phyloP scores from a whole-genome alignment of 164 flowering plant species.

The Magnolia kwangsiensis region DNA sequence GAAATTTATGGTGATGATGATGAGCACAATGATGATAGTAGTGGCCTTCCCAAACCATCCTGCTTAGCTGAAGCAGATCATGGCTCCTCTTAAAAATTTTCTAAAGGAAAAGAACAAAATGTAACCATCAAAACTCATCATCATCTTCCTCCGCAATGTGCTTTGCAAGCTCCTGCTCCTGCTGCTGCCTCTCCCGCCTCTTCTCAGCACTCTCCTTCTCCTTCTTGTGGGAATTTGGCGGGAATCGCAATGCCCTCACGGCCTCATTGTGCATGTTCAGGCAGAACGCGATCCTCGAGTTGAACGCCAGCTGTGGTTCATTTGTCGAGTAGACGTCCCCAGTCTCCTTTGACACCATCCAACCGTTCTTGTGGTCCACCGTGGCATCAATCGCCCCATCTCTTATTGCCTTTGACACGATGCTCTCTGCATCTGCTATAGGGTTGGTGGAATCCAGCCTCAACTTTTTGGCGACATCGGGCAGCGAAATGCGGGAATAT shows the following conservation, averaged over 20 bases:
- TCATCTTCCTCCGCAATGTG: conserved; percentile 98
- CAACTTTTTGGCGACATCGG: conserved; percentile 79
- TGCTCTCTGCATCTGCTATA: conserved; percentile 91
- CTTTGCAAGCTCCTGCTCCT: conserved; percentile 91
- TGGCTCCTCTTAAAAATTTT: not conserved
- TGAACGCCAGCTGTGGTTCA: conserved; percentile 82
- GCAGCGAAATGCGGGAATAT: conserved; percentile 81
- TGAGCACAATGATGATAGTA: too few species aligned
- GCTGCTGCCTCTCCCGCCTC: conserved; percentile 65
- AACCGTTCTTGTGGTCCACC: conserved; percentile 74
- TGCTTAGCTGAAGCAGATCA: too few species aligned
- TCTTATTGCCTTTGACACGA: conserved; percentile 88
- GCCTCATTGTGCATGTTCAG: conserved; percentile 96
- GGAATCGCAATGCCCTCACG: conserved; percentile 76
- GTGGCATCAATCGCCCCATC: conserved; percentile 97
- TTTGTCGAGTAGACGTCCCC: conserved; percentile 92
- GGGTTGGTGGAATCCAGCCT: conserved; percentile 74
- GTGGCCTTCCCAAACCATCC: too few species aligned
- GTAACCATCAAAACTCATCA: conserved; percentile 63
- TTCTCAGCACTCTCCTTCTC: conserved; percentile 94
- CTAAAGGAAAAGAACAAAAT: not conserved
- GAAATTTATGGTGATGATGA: too few species aligned
- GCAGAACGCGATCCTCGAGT: conserved; percentile 89
- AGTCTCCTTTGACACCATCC: conserved; percentile 83
- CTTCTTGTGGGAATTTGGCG: conserved; percentile 78